A percentile compares a stretch with the other conserved stretches of the same genome.
Conservation (phyloP, 768 basidiomycete species). For the Podaxis sp. region DNA sequence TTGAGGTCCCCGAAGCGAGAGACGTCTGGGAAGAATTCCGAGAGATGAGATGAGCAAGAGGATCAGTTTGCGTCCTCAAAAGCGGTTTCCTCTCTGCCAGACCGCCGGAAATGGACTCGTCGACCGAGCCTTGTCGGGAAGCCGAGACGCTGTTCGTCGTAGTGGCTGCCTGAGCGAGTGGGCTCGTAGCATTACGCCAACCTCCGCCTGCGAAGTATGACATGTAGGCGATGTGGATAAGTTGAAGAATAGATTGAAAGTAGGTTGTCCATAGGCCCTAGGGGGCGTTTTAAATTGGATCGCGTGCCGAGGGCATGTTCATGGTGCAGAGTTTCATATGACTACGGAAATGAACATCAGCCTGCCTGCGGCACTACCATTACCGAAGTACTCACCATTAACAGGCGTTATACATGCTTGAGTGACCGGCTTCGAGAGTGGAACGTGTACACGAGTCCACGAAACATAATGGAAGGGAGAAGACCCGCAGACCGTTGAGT, state of each 20-base stretch:
- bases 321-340: not conserved
- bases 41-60: not conserved
- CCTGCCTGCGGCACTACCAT: not conserved
- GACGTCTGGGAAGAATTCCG: slow-evolving; percentile 1
- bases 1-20: not conserved
- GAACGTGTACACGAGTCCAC: slow-evolving; percentile 1
- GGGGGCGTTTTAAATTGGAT: not conserved
- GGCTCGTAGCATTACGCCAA: slow-evolving; percentile 3
- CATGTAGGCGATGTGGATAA: not conserved
- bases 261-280: not conserved
- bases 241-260: not conserved
- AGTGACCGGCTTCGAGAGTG: not conserved
- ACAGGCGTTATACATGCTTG: not conserved
- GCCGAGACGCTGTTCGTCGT: slow-evolving; percentile 1
- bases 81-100: not conserved
- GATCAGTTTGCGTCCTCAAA: not conserved
- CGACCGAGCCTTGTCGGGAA: not conserved
- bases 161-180: slow-evolving; percentile 1
- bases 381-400: slow-evolving; percentile 1
- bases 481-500: not conserved
- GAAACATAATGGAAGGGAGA: slow-evolving; percentile 1
- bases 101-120: not conserved
- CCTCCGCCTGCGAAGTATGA: slow-evolving; percentile 11
- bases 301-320: slow-evolving; percentile 2
- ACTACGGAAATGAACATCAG: slow-evolving; percentile 5